Base-by-base conservation (phyloP, 2,329 filamentous ascomycete species). In the Sclerotinia glacialis region DNA sequence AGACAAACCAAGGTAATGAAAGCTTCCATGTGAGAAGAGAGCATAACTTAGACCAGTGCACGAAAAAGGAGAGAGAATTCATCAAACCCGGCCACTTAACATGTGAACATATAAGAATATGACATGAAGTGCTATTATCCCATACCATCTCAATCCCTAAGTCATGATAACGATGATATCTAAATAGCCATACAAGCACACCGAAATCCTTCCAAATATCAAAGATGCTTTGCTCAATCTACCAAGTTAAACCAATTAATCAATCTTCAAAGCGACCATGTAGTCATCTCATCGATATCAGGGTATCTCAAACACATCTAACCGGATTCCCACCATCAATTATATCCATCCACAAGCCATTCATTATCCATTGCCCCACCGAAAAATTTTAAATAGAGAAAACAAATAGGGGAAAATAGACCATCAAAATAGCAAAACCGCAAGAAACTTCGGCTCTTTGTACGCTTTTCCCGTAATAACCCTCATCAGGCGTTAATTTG, bases 231-330 rank as follows among this genome's bases (percentile, higher is more conserved):
- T 11, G 60, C 47, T 31, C 42, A 54, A 63, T 53, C 21, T 26
- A 18, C 5, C 60, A 54, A 54, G 6, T 12, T 23, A 18, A 53
- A 53, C 2, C 21, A 44, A 8, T 34, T 21, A 37, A 49, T 60
- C 44, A 37, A 49, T 53, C 49, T 53, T 53, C 12, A 44, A 31
- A 63, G 60, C 7, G 28, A 60, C 37, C 3, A 31, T 46, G 5
- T 31, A 55, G 61, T 23, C 47, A 46, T 64, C 49, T 46, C 37
- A 23, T 31, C 49, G 46, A 55, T 55, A 55, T 64, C 61, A 42
- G 61, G 49, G 49, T 55, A 64, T 64, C 61, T 55, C 11, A 5
- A 64, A 42, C n/a, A 53, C 16, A 26, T 60, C 14, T 37, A 4
- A 31, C 16, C 56, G 23, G 37, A 18, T 8, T 18, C 18, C 31